phyloP scores from a whole-genome alignment of 2,329 filamentous ascomycete species.

The Dendryphion nanum region DNA sequence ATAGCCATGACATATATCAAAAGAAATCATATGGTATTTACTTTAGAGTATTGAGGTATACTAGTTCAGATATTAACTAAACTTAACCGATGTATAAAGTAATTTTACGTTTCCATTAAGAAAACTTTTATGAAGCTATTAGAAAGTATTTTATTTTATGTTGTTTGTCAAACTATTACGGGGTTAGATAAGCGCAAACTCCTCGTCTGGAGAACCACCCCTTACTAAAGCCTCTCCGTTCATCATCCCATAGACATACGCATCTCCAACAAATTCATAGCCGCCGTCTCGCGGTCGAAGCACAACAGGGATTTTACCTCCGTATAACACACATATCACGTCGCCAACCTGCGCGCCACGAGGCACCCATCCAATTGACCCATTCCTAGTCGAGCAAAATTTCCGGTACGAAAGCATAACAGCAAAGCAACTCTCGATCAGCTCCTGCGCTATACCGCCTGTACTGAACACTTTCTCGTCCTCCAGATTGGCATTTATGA shows the following conservation, averaged over 20 bases:
- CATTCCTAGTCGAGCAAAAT: background rate
- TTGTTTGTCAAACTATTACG: too few species aligned
- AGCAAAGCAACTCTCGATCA: conserved; percentile 1
- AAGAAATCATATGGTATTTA: too few species aligned
- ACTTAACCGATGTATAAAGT: too few species aligned
- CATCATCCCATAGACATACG: conserved; percentile 1
- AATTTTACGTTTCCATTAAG: too few species aligned
- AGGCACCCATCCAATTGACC: background rate
- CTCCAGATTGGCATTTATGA: background rate
- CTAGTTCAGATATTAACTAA: too few species aligned
- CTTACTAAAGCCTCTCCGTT: background rate
- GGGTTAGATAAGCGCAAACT: background rate
- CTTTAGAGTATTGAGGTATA: too few species aligned
- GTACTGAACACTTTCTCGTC: background rate
- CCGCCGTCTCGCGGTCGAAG: background rate
- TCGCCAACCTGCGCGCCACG: background rate
- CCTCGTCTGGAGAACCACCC: background rate
- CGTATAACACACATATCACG: background rate
- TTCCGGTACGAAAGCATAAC: background rate
- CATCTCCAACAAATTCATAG: background rate
- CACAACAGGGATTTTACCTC: background rate
- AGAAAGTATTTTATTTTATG: too few species aligned
- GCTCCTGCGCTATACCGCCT: background rate
- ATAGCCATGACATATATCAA: too few species aligned
- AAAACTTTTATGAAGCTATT: too few species aligned